Evolutionary conservation across 371 early-diverging fungal genomes (phyloP).

Genomic region (Haplosporangium sp.): DNA sequence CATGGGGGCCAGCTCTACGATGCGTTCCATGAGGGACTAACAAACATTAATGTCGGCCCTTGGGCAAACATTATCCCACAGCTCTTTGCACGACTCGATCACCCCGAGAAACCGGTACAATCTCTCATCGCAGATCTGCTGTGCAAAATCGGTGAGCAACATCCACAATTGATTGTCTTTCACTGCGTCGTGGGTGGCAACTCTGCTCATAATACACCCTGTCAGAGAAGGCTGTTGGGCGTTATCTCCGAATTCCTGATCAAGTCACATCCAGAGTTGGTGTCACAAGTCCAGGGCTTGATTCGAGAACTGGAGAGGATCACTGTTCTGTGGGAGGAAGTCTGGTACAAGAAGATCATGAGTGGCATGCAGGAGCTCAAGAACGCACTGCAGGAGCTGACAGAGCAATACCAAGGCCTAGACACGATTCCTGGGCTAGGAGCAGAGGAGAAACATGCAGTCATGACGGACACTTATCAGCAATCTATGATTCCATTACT

Average conservation of each 20-base stretch:
- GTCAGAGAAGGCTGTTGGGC: conserved; percentile 57
- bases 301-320: conserved; percentile 77
- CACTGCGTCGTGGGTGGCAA: conserved; percentile 74
- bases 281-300: conserved; percentile 67
- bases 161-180: conserved; percentile 78
- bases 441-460: conserved; percentile 57
- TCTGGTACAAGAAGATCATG: conserved; percentile 80
- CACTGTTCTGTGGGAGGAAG: conserved; percentile 87
- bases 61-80: conserved; percentile 87
- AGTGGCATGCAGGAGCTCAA: conserved; percentile 70
- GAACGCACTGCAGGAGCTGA: conserved; percentile 65
- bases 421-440: conserved; percentile 55
- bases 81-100: conserved; percentile 78
- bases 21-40: conserved; percentile 58
- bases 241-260: conserved; percentile 61
- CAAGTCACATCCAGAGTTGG: conserved; percentile 59
- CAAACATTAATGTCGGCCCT: conserved; percentile 59
- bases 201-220: conserved; percentile 60
- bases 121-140: conserved; percentile 64
- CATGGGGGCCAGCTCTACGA: conserved; percentile 66
- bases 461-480: conserved; percentile 66
- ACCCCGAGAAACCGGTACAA: conserved; percentile 70
- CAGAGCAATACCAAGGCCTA: conserved; percentile 65
- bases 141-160: conserved; percentile 65
- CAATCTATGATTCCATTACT: conserved; percentile 71